Base-by-base conservation (phyloP, 495 filamentous ascomycete genomes). In the Pyrenula aspistea region DNA sequence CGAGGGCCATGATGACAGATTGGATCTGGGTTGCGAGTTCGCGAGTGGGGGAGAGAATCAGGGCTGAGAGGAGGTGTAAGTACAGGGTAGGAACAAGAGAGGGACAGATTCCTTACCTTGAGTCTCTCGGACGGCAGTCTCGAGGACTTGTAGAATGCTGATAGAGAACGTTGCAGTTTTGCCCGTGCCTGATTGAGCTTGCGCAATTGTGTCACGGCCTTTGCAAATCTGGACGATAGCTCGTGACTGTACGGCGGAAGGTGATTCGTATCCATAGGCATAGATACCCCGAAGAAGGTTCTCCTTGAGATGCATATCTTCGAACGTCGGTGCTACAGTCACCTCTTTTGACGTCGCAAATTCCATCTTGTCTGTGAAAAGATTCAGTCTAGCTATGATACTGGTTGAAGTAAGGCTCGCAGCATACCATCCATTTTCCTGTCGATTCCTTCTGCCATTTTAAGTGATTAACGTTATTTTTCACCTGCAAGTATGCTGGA, bases 141-240 rank as follows among this genome's bases (percentile, higher is more conserved):
- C 93, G 73, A 97, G 86, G 76, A 95, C 94, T 82, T 98, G 93
- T 53, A 98, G 85, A 67, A 95, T 89, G 67, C 89, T 93, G 75
- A 98, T 92, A 56, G 93, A 96, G 83, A 98, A 98, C 61, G 93
- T 98, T 60, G 93, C 93, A 62, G 93, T 98, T 81, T 98, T 98
- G 75, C 93, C 93, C 66, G 93, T 98, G 77, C 93, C 93, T 62
- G 93, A 98, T 77, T 99, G 93, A n/a, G 93, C 93, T 71, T 99
- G 93, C 31, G 93, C 93, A 69, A 99, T 99, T 54, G 90, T 95
- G 68, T 99, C 93, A 69, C 91, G 89, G 59, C 92, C 93, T 76
- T 95, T 97, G 82, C 91, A 96, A 66, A 98, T 91, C 71, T 96
- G 92, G 60, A 97, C 91, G 66, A 98, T 98, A 57, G 94, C 93